Evolutionary conservation across 2,329 filamentous ascomycete genomes (phyloP).

Genomic region (Lachnellula cervina): DNA sequence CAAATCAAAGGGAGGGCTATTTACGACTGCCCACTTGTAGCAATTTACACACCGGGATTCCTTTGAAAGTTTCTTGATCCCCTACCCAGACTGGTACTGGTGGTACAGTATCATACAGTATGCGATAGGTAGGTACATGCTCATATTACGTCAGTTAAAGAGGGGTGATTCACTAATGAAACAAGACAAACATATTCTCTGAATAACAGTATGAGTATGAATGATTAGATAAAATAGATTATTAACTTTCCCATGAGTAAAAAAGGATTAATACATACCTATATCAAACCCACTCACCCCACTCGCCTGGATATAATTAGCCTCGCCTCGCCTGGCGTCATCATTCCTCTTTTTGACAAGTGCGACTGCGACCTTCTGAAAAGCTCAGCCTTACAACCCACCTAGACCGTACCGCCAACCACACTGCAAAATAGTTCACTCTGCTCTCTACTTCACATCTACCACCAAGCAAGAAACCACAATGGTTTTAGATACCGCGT

Average conservation of each 20-base stretch:
- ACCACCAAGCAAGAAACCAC: not conserved
- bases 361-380: constrained; percentile 6
- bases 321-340: constrained; percentile 13
- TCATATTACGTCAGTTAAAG: too few species aligned
- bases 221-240: too few species aligned
- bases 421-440: not conserved
- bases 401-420: not conserved
- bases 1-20: not conserved
- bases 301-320: constrained; percentile 2
- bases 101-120: too few species aligned
- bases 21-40: not conserved
- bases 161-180: too few species aligned
- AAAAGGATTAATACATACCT: not conserved
- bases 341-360: constrained; percentile 8
- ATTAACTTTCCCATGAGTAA: too few species aligned
- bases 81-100: too few species aligned
- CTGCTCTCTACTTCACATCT: not conserved
- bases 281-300: not conserved
- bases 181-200: not conserved
- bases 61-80: too few species aligned
- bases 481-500: constrained; percentile 32
- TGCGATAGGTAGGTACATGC: too few species aligned
- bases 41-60: not conserved
- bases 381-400: constrained; percentile 8
- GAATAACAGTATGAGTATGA: not conserved